These are phyloP conservation scores for Staphylotrichum longicolle DNA, from an alignment of 495 filamentous ascomycete species.

Conservation along the genomic window DNA sequence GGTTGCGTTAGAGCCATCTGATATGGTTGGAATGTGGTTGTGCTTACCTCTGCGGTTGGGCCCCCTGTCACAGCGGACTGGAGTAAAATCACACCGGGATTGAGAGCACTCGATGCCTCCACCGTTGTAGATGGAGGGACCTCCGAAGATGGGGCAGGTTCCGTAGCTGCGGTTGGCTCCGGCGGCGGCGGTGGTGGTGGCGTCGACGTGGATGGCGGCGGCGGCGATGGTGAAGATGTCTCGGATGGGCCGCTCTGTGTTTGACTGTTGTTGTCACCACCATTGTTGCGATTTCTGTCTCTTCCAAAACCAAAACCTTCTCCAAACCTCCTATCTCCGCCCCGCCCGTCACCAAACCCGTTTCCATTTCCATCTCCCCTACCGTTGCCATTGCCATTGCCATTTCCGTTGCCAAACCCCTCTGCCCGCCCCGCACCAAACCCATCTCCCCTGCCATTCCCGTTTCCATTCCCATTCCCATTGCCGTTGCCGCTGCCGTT, in stretches of 20 bases:
- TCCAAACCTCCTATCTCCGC: slow-evolving; percentile 4
- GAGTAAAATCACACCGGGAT: slow-evolving; percentile 11
- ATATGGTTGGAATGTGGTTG: neutral
- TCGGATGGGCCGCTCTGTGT: neutral
- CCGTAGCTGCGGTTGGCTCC: slow-evolving; percentile 4
- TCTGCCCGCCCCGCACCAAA: neutral
- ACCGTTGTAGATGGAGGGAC: neutral
- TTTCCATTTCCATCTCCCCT: neutral
- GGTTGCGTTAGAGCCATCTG: neutral
- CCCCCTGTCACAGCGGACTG: slow-evolving; percentile 12
- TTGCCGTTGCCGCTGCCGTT: neutral
- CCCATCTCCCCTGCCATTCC: slow-evolving; percentile 14
- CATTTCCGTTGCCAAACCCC: slow-evolving; percentile 13
- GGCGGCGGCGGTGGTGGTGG: neutral
- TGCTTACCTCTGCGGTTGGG: slow-evolving; percentile 20
- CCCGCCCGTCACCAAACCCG: neutral
- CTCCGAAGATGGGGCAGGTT: neutral
- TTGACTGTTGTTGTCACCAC: neutral
- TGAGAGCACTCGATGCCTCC: neutral
- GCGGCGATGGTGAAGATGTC: neutral
- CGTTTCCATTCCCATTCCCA: slow-evolving; percentile 16
- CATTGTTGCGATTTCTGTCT: slow-evolving; percentile 8
- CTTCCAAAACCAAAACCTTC: neutral
- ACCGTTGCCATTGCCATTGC: slow-evolving; percentile 13
- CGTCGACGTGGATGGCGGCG: neutral